Evolutionary conservation across 306 rosid species (phyloP), one percentile per base, ranked within the genome.

Genomic region (Dalbergia cochinchinensis): DNA sequence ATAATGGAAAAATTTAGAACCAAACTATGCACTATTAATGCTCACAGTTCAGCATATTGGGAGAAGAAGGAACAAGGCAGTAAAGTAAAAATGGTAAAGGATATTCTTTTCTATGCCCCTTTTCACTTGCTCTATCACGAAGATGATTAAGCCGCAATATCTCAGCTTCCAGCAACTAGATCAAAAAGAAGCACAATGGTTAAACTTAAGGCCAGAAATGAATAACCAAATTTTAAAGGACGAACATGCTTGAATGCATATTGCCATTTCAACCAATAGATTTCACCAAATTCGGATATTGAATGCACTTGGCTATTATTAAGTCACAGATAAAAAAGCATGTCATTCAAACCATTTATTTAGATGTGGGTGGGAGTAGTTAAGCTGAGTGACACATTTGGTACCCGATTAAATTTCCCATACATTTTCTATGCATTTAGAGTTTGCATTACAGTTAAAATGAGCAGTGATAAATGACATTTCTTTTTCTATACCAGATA

Each of bases 61-160:
- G 3, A 64, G 50, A 53, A 61, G 51, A 41, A 41, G 37, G 57
- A 41, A 75, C 4, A 51, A 47, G 35, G 39, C 37, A 81, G 37
- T 35, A 67, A 64, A 63, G 73, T 42, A 61, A 65, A 78, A 59
- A 83, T 20, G 83, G 76, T 78, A 82, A 95, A 92, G 99, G 99
- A 95, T 95, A 95, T 95, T 95, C 98, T 83, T 92, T 93, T 80
- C 82, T 75, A 72, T 74, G 88, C 78, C 98, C 98, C 86, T 91
- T 92, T 84, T 91, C 97, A 85, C 89, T 92, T 79, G 99, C 97
- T 79, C 92, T 87, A 82, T 87, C 91, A 48, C 91, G 97, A 44
- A 95, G 98, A 82, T 91, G 89, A 76, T 71, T 90, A 69, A 91
- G 87, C 73, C 80, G 88, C 82, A 89, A 74, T 66, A 83, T 86